Conservation (phyloP, 2,329 filamentous ascomycete species). For the Diaporthe vexans region DNA sequence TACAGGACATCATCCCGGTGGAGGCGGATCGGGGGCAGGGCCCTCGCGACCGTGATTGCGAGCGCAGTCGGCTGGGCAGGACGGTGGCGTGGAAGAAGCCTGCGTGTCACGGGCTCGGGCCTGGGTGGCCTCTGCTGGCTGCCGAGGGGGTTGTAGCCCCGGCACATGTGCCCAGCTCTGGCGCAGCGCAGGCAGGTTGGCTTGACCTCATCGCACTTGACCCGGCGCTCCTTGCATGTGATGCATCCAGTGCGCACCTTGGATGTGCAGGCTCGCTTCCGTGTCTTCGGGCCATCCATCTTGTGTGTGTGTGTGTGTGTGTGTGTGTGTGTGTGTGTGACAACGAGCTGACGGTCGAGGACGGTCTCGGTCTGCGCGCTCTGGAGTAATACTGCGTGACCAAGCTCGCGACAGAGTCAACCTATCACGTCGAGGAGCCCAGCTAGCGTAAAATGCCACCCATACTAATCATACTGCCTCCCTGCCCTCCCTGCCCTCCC, state of each 20-base stretch:
- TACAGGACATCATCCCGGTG: slow-evolving; percentile 40
- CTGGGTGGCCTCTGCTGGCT: not conserved
- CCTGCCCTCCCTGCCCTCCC: too few species aligned
- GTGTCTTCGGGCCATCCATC: not conserved
- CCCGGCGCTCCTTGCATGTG: slow-evolving; percentile 44
- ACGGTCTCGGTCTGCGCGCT: too few species aligned
- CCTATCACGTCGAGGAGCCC: not conserved
- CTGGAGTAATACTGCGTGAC: too few species aligned
- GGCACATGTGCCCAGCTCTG: slow-evolving; percentile 4
- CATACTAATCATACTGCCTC: too few species aligned
- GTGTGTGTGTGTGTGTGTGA: too few species aligned
- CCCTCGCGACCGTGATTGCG: not conserved
- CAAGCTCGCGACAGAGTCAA: too few species aligned
- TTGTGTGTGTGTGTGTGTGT: too few species aligned
- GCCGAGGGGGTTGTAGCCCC: not conserved
- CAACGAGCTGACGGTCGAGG: not conserved
- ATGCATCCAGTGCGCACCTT: slow-evolving; percentile 45
- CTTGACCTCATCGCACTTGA: slow-evolving; percentile 48
- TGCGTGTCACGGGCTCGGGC: not conserved
- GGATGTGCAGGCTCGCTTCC: slow-evolving; percentile 40
- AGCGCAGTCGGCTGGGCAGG: not conserved
- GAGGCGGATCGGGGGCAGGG: slow-evolving; percentile 21
- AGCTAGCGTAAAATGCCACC: too few species aligned
- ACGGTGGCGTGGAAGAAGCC: slow-evolving; percentile 5
- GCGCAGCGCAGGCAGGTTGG: slow-evolving; percentile 44